Evolutionary conservation across 805 yeast species (phyloP).

Genomic region (Ogataea paradorogensis): DNA sequence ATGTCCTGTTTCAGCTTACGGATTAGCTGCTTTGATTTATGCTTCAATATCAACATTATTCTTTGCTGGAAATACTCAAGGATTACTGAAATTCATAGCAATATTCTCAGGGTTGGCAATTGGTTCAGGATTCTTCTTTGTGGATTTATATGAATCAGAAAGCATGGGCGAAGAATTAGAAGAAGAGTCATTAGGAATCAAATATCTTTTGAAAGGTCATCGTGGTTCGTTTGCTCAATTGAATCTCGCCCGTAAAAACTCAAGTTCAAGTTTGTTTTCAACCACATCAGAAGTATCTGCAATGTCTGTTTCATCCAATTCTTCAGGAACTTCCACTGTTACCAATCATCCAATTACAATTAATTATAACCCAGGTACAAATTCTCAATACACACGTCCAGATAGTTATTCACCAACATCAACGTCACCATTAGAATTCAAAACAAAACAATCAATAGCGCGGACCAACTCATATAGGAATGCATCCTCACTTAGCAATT

Average conservation of each 20-base stretch:
- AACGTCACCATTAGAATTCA: slow-evolving; percentile 29
- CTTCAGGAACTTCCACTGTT: slow-evolving; percentile 17
- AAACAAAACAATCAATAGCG: slow-evolving; percentile 21
- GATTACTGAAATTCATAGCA: slow-evolving; percentile 54
- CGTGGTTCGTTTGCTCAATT: slow-evolving; percentile 37
- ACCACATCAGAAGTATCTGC: slow-evolving; percentile 27
- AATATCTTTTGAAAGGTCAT: slow-evolving; percentile 32
- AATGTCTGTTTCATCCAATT: slow-evolving; percentile 22
- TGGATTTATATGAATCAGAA: slow-evolving; percentile 34
- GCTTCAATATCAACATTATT: slow-evolving; percentile 53
- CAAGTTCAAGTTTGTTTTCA: slow-evolving; percentile 32
- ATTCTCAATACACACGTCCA: slow-evolving; percentile 12
- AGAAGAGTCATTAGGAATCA: slow-evolving; percentile 21
- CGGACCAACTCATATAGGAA: slow-evolving; percentile 26
- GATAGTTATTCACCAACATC: slow-evolving; percentile 19
- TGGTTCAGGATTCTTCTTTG: slow-evolving; percentile 44
- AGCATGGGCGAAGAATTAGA: slow-evolving; percentile 24
- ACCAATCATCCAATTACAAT: slow-evolving; percentile 22
- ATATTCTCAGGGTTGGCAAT: slow-evolving; percentile 47
- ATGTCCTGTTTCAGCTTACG: slow-evolving; percentile 65
- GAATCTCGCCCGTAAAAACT: slow-evolving; percentile 24
- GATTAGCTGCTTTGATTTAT: slow-evolving; percentile 66
- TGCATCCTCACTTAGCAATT: slow-evolving; percentile 25
- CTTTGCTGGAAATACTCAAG: slow-evolving; percentile 52
- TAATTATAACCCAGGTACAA: slow-evolving; percentile 5